Evolutionary conservation across 805 yeast genomes (phyloP).

Genomic region (Monosporozyma aerobia): DNA sequence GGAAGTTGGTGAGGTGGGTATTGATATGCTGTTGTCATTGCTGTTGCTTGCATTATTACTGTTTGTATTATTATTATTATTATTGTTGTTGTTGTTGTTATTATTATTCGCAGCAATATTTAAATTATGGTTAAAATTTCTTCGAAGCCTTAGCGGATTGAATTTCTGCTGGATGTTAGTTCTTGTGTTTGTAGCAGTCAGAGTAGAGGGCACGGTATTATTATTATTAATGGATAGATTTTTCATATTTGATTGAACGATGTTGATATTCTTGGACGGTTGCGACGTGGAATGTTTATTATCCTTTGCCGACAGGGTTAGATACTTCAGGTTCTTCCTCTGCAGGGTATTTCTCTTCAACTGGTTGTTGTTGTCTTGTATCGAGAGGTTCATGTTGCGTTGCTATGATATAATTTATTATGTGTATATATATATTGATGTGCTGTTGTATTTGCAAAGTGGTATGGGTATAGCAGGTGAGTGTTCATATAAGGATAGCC

Average conservation of each 20-base stretch:
- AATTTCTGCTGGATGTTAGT: background rate
- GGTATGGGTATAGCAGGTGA: too few relatives aligned
- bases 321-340: slow-evolving; percentile 50
- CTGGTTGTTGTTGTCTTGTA: background rate
- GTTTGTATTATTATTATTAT: too few relatives aligned
- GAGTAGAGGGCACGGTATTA: too few relatives aligned
- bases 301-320: slow-evolving; percentile 32
- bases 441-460: background rate
- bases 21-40: background rate
- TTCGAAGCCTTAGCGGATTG: background rate
- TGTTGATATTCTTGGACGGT: background rate
- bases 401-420: too few relatives aligned
- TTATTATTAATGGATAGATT: background rate
- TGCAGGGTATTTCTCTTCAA: slow-evolving; percentile 41
- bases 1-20: too few relatives aligned
- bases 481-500: too few relatives aligned
- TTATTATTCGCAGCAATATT: background rate
- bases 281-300: background rate
- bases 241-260: background rate
- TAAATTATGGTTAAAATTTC: background rate
- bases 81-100: background rate
- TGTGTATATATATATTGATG: too few relatives aligned
- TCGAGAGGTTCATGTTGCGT: too few relatives aligned
- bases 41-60: too few relatives aligned
- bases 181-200: too few relatives aligned